Evolutionary conservation across 208 protist species (phyloP).

Genomic region (Angomonas desouzai): DNA sequence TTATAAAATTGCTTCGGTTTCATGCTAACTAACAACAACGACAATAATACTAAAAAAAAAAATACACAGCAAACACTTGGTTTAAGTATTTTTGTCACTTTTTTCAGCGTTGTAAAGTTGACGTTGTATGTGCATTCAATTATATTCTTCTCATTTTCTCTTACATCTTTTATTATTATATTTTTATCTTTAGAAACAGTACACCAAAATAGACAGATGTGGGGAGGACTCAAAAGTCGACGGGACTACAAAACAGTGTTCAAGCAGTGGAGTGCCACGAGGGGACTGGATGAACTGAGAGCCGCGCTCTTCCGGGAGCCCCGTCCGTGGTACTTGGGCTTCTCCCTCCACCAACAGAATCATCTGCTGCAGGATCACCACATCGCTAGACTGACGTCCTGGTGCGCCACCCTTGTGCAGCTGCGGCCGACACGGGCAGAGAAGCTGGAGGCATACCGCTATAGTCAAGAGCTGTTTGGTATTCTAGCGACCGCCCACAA

Average conservation of each 20-base stretch:
- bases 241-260: slow-evolving; percentile 70
- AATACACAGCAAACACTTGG: slow-evolving; percentile 1
- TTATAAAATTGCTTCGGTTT: background rate
- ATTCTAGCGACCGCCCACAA: slow-evolving; percentile 73
- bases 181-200: too few relatives aligned
- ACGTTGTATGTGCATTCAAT: too few relatives aligned
- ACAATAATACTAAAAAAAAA: background rate
- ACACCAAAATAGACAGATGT: slow-evolving; percentile 45
- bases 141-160: too few relatives aligned
- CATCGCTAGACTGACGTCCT: slow-evolving; percentile 69
- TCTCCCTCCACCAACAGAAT: slow-evolving; percentile 56
- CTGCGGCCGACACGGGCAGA: slow-evolving; percentile 26
- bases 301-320: slow-evolving; percentile 65
- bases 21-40: background rate
- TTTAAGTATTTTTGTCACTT: too few relatives aligned
- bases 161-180: too few relatives aligned
- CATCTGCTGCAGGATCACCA: slow-evolving; percentile 79
- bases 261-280: slow-evolving; percentile 60
- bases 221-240: slow-evolving; percentile 78
- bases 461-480: slow-evolving; percentile 74
- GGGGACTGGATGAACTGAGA: slow-evolving; percentile 60
- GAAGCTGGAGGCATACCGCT: slow-evolving; percentile 72
- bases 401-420: slow-evolving; percentile 66
- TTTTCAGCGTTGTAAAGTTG: too few relatives aligned
- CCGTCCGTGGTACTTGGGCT: slow-evolving; percentile 78